These are phyloP conservation scores for Naganishia antarctica DNA, from an alignment of 768 basidiomycete species.

Conservation along the genomic window DNA sequence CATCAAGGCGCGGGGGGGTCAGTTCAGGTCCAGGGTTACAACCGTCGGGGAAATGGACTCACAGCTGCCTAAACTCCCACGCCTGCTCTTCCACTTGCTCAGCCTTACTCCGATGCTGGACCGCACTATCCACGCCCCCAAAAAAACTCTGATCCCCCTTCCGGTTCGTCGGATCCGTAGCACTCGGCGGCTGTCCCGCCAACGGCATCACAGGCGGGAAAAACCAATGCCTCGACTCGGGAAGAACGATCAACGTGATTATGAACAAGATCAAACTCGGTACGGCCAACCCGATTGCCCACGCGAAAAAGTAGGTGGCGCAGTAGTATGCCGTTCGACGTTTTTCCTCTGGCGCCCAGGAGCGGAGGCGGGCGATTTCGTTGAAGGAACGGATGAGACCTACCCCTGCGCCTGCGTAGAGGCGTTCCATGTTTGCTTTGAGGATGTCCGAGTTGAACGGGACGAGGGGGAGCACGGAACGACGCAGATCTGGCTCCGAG, in stretches of 20 bases:
- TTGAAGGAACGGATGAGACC: slow-evolving; percentile 42
- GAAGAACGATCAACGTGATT: slow-evolving; percentile 46
- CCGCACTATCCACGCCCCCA: slow-evolving; percentile 44
- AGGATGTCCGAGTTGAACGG: slow-evolving; percentile 50
- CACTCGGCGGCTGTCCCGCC: slow-evolving; percentile 47
- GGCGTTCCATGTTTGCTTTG: slow-evolving; percentile 49
- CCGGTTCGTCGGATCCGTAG: slow-evolving; percentile 50
- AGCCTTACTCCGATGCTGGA: slow-evolving; percentile 47
- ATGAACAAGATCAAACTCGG: slow-evolving; percentile 45
- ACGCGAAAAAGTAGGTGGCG: slow-evolving; percentile 47
- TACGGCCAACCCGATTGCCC: slow-evolving; percentile 48
- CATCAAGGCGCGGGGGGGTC: not conserved
- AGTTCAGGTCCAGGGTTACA: not conserved
- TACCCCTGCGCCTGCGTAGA: slow-evolving; percentile 48
- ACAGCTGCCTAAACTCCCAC: slow-evolving; percentile 47
- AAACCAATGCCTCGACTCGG: slow-evolving; percentile 43
- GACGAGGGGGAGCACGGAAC: slow-evolving; percentile 48
- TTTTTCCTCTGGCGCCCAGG: slow-evolving; percentile 47
- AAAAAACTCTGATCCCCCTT: slow-evolving; percentile 50
- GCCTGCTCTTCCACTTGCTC: slow-evolving; percentile 52
- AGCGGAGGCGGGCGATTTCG: slow-evolving; percentile 48
- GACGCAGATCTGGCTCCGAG: slow-evolving; percentile 51
- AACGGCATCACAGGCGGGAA: slow-evolving; percentile 50
- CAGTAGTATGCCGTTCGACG: slow-evolving; percentile 45
- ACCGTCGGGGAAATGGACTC: slow-evolving; percentile 28